Conservation (phyloP, 331 rosid genomes). For the Spiraea crenata region DNA sequence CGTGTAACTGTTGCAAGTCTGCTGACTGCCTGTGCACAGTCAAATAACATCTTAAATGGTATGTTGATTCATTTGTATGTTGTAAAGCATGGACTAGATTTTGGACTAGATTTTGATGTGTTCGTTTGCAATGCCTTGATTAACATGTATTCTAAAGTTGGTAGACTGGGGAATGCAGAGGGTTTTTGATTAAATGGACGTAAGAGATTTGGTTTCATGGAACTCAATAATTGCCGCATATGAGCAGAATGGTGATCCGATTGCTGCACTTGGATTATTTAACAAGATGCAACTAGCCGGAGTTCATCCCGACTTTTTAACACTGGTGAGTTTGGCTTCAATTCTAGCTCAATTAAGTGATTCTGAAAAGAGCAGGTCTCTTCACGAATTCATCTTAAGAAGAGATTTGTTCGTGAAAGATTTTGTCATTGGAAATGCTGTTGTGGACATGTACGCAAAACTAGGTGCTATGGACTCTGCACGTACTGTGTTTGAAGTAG, state of each 20-base stretch:
- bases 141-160: slow-evolving; percentile 53
- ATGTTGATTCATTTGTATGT: slow-evolving; percentile 39
- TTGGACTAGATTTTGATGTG: slow-evolving; percentile 36
- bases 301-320: slow-evolving; percentile 34
- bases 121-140: slow-evolving; percentile 47
- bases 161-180: slow-evolving; percentile 32
- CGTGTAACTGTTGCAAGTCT: slow-evolving; percentile 41
- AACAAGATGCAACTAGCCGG: slow-evolving; percentile 27
- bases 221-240: slow-evolving; percentile 45
- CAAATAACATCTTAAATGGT: slow-evolving; percentile 33
- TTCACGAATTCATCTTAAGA: slow-evolving; percentile 41
- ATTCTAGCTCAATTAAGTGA: slow-evolving; percentile 39
- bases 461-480: slow-evolving; percentile 37
- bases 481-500: slow-evolving; percentile 29
- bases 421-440: slow-evolving; percentile 44
- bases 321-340: slow-evolving; percentile 48
- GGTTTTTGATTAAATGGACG: slow-evolving; percentile 36
- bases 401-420: slow-evolving; percentile 39
- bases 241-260: slow-evolving; percentile 43
- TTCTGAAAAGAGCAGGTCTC: slow-evolving; percentile 22
- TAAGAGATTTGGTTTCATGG: slow-evolving; percentile 50
- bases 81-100: slow-evolving; percentile 44
- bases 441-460: slow-evolving; percentile 52
- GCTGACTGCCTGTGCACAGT: slow-evolving; percentile 46
- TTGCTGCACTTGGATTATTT: slow-evolving; percentile 34